Base-by-base conservation (phyloP, 1,139 yeast genomes). In the Magnusiomyces sp. region DNA sequence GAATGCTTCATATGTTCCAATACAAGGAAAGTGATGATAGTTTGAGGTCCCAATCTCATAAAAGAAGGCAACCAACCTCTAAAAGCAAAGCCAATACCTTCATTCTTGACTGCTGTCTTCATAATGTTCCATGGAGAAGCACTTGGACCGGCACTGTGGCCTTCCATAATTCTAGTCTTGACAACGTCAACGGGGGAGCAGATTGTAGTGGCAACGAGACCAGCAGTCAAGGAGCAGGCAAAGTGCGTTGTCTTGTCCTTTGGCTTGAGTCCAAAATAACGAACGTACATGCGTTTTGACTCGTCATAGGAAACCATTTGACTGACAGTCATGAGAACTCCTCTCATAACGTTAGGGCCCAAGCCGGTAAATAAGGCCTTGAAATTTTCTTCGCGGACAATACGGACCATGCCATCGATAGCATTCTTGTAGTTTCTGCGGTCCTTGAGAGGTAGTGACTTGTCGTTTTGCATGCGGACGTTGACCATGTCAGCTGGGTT, bases 101-200 rank as follows among this genome's bases (percentile, higher is more conserved):
- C 95, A 20, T 64, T 70, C 57, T 74, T 75, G 37, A 86, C 74
- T 1, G 94, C 88, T 11, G 68, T 63, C 1, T 59, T 60, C 56
- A 86, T 69, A 34, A 83, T 79, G 2, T 67, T 57, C 2, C 77
- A 50, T 1, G 88, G 83, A 7, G 45, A 32, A 2, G 42, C 29
- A 5, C 17, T 40, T 17, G 10, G 14, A 29, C 42, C 42, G 10
- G 17, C 23, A 20, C 38, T 29, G n/a, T 31, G 33, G 43, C 77
- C 72, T 17, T 71, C 69, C 95, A 88, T 88, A 53, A 87, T 83
- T 62, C 95, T 73, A 1, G 95, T 88, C 67, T 87, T 88, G 48
- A 88, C 83, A 9, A 88, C 96, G 66, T 88, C 95, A 9, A 92
- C 95, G 0, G 95, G 95, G 1, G 95, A 84, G 65, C 95, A 88